Evolutionary conservation across 1,284 basidiomycete genomes (phyloP), one percentile per base, ranked within the genome.

Genomic region (Ceratobasidium theobromae): DNA sequence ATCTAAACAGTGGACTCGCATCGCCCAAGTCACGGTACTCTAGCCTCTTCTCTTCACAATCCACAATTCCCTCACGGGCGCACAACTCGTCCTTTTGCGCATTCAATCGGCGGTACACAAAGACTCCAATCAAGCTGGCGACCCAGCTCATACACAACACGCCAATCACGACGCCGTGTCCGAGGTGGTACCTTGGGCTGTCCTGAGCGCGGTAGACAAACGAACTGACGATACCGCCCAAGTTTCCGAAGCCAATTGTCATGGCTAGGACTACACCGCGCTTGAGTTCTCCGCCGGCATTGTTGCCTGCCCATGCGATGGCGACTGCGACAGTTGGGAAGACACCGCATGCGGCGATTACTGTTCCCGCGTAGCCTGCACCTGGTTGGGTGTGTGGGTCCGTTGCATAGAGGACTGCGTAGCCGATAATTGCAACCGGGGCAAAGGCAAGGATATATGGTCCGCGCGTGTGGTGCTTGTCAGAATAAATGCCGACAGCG

Each of bases 271-370:
- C 79, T 41, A 86, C 80, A 51, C 80, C 81, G 66, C 78, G 75
- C 71, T 85, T 81, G 71, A 80, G 70, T 70, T 82, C 81, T 12
- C 85, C 86, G 60, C 84, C 84, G 1, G 79, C 78, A 69, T 84
- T 84, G 58, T 82, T 81, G 12, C 80, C 77, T 1, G 77, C 79
- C 85, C 84, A 86, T 16, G 83, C 82, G 16, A 86, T 74, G 53
- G 76, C 73, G 46, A 85, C 76, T 5, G 68, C 65, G 35, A 69
- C 66, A 12, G 68, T 67, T 25, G 68, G 68, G 67, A 66, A 68
- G 45, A 69, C 58, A 14, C 66, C 68, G 23, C 67, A 58, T 3
- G 68, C 68, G 27, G 84, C 80, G 32, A 87, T 75, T 69, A 85
- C 73, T 8, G 83, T 75, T 1, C 82, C 86, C 11, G 75, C 72